These are phyloP conservation scores for Pseudocercospora cruenta DNA, from an alignment of 2,329 filamentous ascomycete species.

Conservation along the genomic window DNA sequence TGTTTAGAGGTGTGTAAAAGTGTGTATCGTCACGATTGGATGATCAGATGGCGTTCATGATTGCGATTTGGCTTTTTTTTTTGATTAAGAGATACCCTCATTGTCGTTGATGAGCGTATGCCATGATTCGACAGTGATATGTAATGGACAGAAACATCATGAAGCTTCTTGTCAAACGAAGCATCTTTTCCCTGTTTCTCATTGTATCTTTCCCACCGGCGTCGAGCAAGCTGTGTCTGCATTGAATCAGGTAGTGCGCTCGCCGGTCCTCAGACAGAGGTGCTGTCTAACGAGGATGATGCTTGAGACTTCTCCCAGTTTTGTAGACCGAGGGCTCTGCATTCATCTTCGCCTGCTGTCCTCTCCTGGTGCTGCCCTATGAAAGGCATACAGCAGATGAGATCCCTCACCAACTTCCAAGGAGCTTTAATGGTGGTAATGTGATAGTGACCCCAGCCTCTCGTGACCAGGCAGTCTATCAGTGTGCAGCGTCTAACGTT, in stretches of 20 bases:
- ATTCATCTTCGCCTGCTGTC: background rate
- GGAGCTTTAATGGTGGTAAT: no score
- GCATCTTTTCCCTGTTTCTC: background rate
- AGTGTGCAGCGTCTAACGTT: background rate
- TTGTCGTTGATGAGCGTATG: constrained; percentile 18
- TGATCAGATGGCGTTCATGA: constrained; percentile 15
- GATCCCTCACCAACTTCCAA: background rate
- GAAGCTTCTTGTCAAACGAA: background rate
- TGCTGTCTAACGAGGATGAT: no score
- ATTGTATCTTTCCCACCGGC: no score
- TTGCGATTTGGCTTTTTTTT: constrained; percentile 2
- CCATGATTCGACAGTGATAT: constrained; percentile 8
- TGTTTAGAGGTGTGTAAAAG: constrained; percentile 65
- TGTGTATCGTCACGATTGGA: constrained; percentile 13
- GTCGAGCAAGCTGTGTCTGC: no score
- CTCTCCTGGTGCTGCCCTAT: background rate
- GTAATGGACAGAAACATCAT: constrained; percentile 1
- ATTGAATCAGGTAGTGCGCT: no score
- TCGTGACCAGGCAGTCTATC: background rate
- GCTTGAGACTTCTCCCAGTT: no score
- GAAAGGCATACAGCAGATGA: background rate
- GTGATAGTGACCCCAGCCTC: background rate
- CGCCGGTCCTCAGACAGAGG: no score
- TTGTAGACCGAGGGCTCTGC: no score
- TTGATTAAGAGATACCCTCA: constrained; percentile 19